A percentile compares a stretch with the other conserved stretches of the same genome.
Conservation (phyloP, 306 rosid species). For the Acacia acuminata region DNA sequence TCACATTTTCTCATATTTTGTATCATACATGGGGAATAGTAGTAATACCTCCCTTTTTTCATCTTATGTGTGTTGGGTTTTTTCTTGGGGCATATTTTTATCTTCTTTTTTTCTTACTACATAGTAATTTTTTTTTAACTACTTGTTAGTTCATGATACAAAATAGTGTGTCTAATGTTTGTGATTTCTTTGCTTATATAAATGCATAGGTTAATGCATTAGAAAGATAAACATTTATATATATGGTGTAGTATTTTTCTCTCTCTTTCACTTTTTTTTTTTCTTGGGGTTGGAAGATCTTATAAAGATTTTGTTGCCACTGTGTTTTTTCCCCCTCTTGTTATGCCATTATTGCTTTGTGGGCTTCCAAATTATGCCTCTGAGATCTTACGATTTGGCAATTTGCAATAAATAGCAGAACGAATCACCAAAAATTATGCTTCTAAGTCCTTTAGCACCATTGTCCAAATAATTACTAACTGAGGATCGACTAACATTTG, state of each 20-base stretch:
- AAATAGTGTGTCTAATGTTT: conserved; percentile 45
- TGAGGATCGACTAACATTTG: too few relatives aligned
- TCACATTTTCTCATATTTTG: conserved; percentile 37
- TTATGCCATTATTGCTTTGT: conserved; percentile 34
- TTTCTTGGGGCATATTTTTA: not conserved
- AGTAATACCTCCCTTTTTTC: conserved; percentile 42
- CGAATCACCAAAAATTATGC: not conserved
- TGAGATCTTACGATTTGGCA: not conserved
- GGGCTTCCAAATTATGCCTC: conserved; percentile 35
- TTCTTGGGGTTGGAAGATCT: conserved; percentile 6
- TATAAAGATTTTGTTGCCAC: conserved; percentile 34
- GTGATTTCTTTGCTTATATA: conserved; percentile 45
- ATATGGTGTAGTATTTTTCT: conserved; percentile 7
- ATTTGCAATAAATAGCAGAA: not conserved
- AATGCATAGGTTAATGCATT: conserved; percentile 38
- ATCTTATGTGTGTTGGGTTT: conserved; percentile 42
- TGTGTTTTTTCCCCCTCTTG: not conserved
- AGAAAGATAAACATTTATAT: conserved; percentile 17
- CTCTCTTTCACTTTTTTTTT: not conserved
- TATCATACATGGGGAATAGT: conserved; percentile 58
- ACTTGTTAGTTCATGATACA: conserved; percentile 26
- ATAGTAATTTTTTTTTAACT: conserved; percentile 9
- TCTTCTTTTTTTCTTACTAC: not conserved
- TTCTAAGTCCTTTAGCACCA: too few relatives aligned
- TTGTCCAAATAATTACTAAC: too few relatives aligned